Percentiles rank a stretch among this genome's conserved stretches.
Conservation (phyloP, 2,329 filamentous ascomycete species). For the Pseudocercospora cruenta region DNA sequence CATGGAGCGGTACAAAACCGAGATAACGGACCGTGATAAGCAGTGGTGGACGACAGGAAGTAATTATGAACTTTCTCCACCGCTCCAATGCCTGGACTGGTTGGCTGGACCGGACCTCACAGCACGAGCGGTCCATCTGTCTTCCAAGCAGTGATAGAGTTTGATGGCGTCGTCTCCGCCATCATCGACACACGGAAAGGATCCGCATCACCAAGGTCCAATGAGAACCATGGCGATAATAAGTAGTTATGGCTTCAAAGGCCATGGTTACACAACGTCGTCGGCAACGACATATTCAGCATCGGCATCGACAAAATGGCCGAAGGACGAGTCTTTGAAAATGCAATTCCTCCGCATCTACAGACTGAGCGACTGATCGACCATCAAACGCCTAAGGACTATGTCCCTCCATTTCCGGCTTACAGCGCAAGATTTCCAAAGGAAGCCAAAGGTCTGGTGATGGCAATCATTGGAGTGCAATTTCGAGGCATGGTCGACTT, state of each 20-base stretch:
- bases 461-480: slow-evolving; percentile 43
- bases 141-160: slow-evolving; percentile 3
- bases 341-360: slow-evolving; percentile 29
- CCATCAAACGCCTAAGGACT: slow-evolving; percentile 31
- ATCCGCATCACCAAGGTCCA: slow-evolving; percentile 6
- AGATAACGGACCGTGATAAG: slow-evolving; percentile 8
- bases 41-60: background rate
- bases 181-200: slow-evolving; percentile 12
- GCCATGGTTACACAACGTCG: background rate
- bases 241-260: slow-evolving; percentile 7
- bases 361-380: slow-evolving; percentile 24
- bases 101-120: background rate
- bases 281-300: background rate
- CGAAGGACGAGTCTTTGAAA: slow-evolving; percentile 23
- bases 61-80: background rate
- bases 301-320: slow-evolving; percentile 17
- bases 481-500: slow-evolving; percentile 13
- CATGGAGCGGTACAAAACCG: slow-evolving; percentile 2
- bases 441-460: slow-evolving; percentile 38
- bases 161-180: slow-evolving; percentile 3
- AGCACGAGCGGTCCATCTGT: background rate
- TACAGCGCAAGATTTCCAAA: slow-evolving; percentile 41
- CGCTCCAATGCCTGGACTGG: background rate
- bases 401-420: slow-evolving; percentile 38
- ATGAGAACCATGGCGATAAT: slow-evolving; percentile 13